Conservation (phyloP, 257 asterid genomes). For the Thymus quinquecostatus region DNA sequence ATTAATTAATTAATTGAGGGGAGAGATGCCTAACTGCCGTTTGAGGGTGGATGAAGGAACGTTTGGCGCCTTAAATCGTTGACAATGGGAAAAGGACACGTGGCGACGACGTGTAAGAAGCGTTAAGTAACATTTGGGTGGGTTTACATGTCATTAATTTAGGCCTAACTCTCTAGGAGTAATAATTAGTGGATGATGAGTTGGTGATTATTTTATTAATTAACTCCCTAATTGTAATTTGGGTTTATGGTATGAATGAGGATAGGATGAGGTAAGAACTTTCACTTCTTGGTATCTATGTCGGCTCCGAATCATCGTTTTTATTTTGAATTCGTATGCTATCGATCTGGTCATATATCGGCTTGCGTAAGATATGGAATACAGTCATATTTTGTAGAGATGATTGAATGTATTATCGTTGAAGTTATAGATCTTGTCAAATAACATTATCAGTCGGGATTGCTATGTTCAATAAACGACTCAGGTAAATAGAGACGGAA, state of each 20-base stretch:
- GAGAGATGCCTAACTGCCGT: constrained; percentile 70
- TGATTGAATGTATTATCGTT: too few relatives aligned
- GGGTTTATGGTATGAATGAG: constrained; percentile 2
- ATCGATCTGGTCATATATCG: too few relatives aligned
- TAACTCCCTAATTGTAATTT: too few relatives aligned
- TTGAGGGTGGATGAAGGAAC: constrained; percentile 31
- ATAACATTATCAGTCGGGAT: too few relatives aligned
- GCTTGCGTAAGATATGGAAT: too few relatives aligned
- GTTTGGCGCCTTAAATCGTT: constrained; percentile 66
- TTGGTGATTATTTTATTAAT: constrained; percentile 20
- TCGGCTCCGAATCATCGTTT: constrained; percentile 27
- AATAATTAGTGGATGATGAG: constrained; percentile 69
- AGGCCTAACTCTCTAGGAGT: constrained; percentile 55
- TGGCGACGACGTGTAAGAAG: constrained; percentile 43
- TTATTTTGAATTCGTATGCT: too few relatives aligned
- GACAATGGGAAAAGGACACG: constrained; percentile 55
- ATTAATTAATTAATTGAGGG: too few relatives aligned
- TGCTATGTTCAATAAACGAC: too few relatives aligned
- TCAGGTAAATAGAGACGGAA: too few relatives aligned
- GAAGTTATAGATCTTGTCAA: too few relatives aligned
- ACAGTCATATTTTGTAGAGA: too few relatives aligned
- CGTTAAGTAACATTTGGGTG: constrained; percentile 40
- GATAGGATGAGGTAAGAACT: constrained; percentile 29
- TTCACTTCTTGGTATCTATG: constrained; percentile 36
- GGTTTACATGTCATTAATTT: constrained; percentile 67